phyloP scores from a whole-genome alignment of 768 basidiomycete species.

The Mycena floridula region DNA sequence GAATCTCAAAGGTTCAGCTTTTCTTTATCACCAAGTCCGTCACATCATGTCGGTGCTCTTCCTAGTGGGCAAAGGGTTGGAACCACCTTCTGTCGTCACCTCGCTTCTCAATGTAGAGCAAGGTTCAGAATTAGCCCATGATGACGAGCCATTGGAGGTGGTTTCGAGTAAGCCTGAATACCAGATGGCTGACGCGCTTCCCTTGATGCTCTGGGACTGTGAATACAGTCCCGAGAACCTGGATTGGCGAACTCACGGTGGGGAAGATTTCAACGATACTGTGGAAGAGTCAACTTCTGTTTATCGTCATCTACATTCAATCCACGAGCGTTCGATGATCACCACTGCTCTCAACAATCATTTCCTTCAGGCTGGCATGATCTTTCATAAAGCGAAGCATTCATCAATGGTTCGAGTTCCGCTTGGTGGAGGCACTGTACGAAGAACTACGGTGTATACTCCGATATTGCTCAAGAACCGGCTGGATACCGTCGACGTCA shows the following conservation, averaged over 20 bases:
- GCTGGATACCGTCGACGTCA: constrained; percentile 62
- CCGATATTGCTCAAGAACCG: constrained; percentile 63
- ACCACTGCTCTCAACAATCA: constrained; percentile 58
- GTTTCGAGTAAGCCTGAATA: constrained; percentile 80
- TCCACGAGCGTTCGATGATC: constrained; percentile 56
- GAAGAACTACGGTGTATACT: constrained; percentile 56
- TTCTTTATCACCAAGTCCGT: constrained; percentile 93
- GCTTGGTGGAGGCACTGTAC: constrained; percentile 65
- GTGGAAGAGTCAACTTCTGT: constrained; percentile 22
- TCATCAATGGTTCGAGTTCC: constrained; percentile 42
- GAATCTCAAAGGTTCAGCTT: constrained; percentile 82
- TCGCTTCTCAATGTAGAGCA: constrained; percentile 67
- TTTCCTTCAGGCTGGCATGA: constrained; percentile 52
- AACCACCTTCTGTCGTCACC: constrained; percentile 62
- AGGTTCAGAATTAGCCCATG: constrained; percentile 29
- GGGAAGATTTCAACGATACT: constrained; percentile 12
- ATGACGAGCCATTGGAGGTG: constrained; percentile 33
- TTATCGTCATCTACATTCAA: constrained; percentile 46
- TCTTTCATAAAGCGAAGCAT: constrained; percentile 33
- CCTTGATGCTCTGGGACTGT: constrained; percentile 90
- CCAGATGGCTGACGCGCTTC: constrained; percentile 89
- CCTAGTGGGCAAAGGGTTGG: constrained; percentile 78
- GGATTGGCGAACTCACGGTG: constrained; percentile 61
- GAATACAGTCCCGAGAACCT: constrained; percentile 62
- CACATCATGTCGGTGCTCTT: constrained; percentile 92